These are phyloP conservation scores for Stenogyne calaminthoides DNA, from an alignment of 305 asterid species.

Conservation along the genomic window DNA sequence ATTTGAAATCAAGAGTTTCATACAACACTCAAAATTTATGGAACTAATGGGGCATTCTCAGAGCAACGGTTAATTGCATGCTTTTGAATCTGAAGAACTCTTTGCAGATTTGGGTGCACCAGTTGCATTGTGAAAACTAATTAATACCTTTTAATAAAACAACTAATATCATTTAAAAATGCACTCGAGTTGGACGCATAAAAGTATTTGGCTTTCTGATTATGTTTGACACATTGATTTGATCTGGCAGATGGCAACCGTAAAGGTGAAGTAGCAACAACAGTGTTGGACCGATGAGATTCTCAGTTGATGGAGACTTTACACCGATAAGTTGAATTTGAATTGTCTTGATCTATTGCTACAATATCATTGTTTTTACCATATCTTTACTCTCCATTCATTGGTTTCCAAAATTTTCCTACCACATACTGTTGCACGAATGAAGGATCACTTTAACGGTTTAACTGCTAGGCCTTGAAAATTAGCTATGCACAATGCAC, in stretches of 20 bases:
- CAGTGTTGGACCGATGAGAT: constrained; percentile 9
- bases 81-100: background rate
- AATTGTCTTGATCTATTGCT: background rate
- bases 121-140: too few relatives aligned
- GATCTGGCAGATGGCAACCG: constrained; percentile 23
- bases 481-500: background rate
- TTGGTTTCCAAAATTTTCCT: background rate
- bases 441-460: background rate
- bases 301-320: constrained; percentile 5
- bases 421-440: background rate
- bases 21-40: background rate
- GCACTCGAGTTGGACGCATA: too few relatives aligned
- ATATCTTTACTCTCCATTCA: background rate
- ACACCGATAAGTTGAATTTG: background rate
- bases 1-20: background rate
- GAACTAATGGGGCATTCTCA: background rate
- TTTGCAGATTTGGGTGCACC: background rate
- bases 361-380: background rate
- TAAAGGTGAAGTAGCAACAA: constrained; percentile 9
- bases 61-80: background rate
- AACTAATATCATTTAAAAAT: too few relatives aligned
- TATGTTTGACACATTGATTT: background rate
- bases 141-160: too few relatives aligned
- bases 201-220: background rate
- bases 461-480: background rate